Conservation (phyloP, 495 filamentous ascomycete genomes). For the Xylaria acuta region DNA sequence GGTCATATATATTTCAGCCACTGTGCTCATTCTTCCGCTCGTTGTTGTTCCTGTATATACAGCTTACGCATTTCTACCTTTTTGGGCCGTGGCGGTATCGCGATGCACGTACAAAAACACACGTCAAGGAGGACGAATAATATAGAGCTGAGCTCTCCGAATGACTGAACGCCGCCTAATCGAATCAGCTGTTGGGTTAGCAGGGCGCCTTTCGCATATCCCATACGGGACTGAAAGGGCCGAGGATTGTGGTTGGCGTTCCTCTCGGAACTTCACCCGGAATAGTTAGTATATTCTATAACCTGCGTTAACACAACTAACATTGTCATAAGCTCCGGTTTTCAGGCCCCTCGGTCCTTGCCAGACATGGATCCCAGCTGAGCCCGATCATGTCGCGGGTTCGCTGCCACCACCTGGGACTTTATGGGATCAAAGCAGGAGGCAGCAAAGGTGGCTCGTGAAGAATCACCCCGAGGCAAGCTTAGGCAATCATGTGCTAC, state of each 20-base stretch:
- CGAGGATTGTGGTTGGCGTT: slow-evolving; percentile 40
- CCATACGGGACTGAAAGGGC: slow-evolving; percentile 35
- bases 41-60: slow-evolving; percentile 10
- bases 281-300: slow-evolving; percentile 29
- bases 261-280: slow-evolving; percentile 37
- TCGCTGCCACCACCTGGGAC: slow-evolving; percentile 26
- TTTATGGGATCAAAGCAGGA: slow-evolving; percentile 29
- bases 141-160: slow-evolving; percentile 39
- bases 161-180: slow-evolving; percentile 45
- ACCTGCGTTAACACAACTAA: slow-evolving; percentile 26
- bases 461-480: slow-evolving; percentile 47
- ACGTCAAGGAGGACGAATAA: slow-evolving; percentile 29
- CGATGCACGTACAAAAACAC: slow-evolving; percentile 34
- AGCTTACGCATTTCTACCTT: neutral
- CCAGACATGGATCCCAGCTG: slow-evolving; percentile 43
- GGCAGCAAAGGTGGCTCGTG: slow-evolving; percentile 47
- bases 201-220: slow-evolving; percentile 42
- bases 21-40: neutral
- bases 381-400: slow-evolving; percentile 22
- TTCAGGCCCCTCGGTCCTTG: slow-evolving; percentile 49
- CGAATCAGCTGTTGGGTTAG: slow-evolving; percentile 40
- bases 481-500: slow-evolving; percentile 38
- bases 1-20: neutral
- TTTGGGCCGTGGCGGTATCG: slow-evolving; percentile 21
- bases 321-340: slow-evolving; percentile 40